Evolutionary conservation across 169 alveolate species (phyloP).

Genomic region (Eimeria maxima): DNA sequence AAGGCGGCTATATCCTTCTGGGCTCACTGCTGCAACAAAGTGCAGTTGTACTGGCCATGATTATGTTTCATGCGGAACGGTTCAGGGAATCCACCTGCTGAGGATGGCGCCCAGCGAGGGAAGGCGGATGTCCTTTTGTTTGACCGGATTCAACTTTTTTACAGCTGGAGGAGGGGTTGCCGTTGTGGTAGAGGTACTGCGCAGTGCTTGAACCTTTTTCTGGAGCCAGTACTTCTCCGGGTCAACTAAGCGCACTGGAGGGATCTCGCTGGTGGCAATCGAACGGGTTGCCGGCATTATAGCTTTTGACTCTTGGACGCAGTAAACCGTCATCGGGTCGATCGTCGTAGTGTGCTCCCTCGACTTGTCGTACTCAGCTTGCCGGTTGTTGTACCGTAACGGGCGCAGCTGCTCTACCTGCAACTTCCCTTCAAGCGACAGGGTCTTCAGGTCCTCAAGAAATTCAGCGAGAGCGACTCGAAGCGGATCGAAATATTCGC

Average conservation of each 20-base stretch:
- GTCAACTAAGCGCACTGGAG: conserved; percentile 43
- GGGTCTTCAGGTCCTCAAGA: conserved; percentile 61
- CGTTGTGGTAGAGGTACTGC: conserved; percentile 63
- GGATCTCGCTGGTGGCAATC: not conserved
- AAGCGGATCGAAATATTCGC: conserved; percentile 75
- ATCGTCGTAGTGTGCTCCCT: conserved; percentile 72
- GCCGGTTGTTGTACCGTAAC: conserved; percentile 63
- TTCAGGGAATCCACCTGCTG: conserved; percentile 55
- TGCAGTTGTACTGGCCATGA: not conserved
- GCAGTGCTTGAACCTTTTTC: conserved; percentile 52
- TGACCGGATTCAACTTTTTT: not conserved
- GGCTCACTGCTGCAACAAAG: not conserved
- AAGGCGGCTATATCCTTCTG: not conserved
- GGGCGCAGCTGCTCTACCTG: conserved; percentile 78
- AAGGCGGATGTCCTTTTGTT: not conserved
- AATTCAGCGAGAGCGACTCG: conserved; percentile 63
- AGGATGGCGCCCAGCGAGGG: conserved; percentile 31
- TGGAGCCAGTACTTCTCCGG: conserved; percentile 67
- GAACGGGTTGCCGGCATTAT: conserved; percentile 13
- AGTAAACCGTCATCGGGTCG: conserved; percentile 63
- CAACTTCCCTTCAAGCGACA: conserved; percentile 62
- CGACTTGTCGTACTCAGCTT: conserved; percentile 57
- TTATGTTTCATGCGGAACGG: not conserved
- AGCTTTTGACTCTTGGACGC: conserved; percentile 35
- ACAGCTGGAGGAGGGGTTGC: not conserved